phyloP scores from a whole-genome alignment of 75 land plant species.

The Azolla pinnata region DNA sequence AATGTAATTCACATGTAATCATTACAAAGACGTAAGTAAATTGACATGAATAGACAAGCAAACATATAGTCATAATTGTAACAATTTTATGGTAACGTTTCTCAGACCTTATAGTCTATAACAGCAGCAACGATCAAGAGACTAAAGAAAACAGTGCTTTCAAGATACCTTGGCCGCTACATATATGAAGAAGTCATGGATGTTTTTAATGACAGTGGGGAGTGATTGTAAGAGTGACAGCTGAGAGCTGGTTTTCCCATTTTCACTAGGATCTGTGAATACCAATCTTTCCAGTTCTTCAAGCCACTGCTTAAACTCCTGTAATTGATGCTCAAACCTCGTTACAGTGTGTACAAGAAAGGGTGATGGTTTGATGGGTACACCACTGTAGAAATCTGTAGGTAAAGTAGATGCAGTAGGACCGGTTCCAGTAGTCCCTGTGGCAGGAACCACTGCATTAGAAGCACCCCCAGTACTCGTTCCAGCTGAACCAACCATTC shows the following conservation, averaged over 20 bases:
- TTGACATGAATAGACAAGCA: too few species aligned
- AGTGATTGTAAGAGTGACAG: constrained; percentile 59
- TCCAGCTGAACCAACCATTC: constrained; percentile 17
- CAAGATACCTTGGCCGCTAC: constrained; percentile 98
- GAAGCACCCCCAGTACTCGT: constrained; percentile 21
- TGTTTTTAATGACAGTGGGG: constrained; percentile 73
- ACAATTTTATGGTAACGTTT: too few species aligned
- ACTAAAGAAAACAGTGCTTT: too few species aligned
- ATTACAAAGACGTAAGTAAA: too few species aligned
- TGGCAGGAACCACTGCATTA: constrained; percentile 18
- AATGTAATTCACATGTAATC: too few species aligned
- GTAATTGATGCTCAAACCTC: constrained; percentile 75
- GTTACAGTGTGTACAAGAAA: constrained; percentile 69
- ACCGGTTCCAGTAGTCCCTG: constrained; percentile 18
- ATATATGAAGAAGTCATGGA: constrained; percentile 81
- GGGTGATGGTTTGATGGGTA: constrained; percentile 78
- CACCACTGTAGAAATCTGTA: constrained; percentile 75
- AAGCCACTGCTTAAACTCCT: constrained; percentile 74
- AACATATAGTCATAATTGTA: too few species aligned
- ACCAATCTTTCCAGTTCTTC: constrained; percentile 90
- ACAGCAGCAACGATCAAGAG: too few species aligned
- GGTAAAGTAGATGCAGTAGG: constrained; percentile 16
- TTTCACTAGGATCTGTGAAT: constrained; percentile 33
- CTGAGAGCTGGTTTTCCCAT: constrained; percentile 18
- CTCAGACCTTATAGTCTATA: too few species aligned